A percentile compares a stretch with the other conserved stretches of the same genome.
These are phyloP conservation scores for Mycena olivaceomarginata DNA, from an alignment of 768 basidiomycete species.

Conservation along the genomic window DNA sequence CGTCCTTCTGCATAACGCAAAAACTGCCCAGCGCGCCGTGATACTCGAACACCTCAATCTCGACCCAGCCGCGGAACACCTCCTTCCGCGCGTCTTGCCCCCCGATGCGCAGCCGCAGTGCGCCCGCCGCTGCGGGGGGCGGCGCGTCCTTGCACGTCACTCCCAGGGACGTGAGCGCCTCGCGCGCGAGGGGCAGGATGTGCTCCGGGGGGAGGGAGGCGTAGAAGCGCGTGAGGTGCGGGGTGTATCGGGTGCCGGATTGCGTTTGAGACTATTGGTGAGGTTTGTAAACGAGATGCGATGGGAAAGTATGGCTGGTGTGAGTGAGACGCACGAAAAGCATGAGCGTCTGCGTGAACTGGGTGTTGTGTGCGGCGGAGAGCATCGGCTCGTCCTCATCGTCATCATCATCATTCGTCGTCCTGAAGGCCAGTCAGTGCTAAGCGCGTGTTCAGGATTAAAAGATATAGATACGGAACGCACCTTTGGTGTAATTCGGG, in stretches of 20 bases:
- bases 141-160: conserved; percentile 71
- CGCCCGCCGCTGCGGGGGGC: conserved; percentile 29
- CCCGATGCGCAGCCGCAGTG: conserved; percentile 74
- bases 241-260: conserved; percentile 81
- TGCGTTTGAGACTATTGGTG: conserved; percentile 86
- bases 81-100: conserved; percentile 80
- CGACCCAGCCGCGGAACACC: conserved; percentile 84
- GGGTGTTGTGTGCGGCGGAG: conserved; percentile 73
- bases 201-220: conserved; percentile 72
- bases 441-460: neutral
- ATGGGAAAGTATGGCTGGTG: neutral
- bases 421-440: too few relatives aligned
- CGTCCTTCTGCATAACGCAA: conserved; percentile 82
- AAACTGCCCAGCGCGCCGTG: conserved; percentile 74
- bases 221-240: conserved; percentile 90
- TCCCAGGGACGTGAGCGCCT: conserved; percentile 67
- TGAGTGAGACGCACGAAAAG: conserved; percentile 79
- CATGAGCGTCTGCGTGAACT: conserved; percentile 88
- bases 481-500: conserved; percentile 67
- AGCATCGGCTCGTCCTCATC: conserved; percentile 81
- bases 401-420: conserved; percentile 40
- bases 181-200: conserved; percentile 72
- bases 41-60: conserved; percentile 77
- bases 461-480: neutral
- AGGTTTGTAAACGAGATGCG: neutral